Evolutionary conservation across 2,329 filamentous ascomycete genomes (phyloP).

Genomic region (Neonectria coccinea): DNA sequence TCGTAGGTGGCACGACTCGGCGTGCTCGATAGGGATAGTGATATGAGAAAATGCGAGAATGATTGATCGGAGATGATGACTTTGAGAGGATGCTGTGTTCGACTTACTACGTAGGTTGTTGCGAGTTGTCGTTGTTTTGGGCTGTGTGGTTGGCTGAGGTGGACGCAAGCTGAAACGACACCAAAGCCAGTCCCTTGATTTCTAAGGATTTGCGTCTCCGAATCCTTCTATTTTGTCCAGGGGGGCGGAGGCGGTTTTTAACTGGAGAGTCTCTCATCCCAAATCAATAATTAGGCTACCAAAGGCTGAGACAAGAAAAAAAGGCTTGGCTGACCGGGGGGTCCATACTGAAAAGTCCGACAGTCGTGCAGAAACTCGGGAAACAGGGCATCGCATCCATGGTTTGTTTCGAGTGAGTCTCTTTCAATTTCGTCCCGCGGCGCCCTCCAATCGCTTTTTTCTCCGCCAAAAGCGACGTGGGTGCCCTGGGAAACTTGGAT

Average conservation of each 20-base stretch:
- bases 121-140: not conserved
- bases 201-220: not conserved
- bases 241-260: not conserved
- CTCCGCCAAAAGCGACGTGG: not conserved
- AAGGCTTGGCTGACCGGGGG: not conserved
- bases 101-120: not conserved
- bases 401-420: constrained; percentile 20
- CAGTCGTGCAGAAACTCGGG: constrained; percentile 12
- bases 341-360: not conserved
- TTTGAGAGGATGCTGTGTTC: not conserved
- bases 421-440: not conserved
- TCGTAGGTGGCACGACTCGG: constrained; percentile 12
- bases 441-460: not conserved
- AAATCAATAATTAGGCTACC: not conserved
- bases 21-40: constrained; percentile 12
- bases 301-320: not conserved
- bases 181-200: not conserved
- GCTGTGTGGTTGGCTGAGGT: not conserved
- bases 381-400: constrained; percentile 28
- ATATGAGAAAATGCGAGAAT: constrained; percentile 40
- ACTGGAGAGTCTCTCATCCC: not conserved
- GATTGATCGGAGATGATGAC: constrained; percentile 23
- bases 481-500: not conserved
- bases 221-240: constrained; percentile 11
- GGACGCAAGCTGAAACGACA: constrained; percentile 1